Evolutionary conservation across 2,329 filamentous ascomycete species (phyloP).

Genomic region (Scedosporium dehoogii): DNA sequence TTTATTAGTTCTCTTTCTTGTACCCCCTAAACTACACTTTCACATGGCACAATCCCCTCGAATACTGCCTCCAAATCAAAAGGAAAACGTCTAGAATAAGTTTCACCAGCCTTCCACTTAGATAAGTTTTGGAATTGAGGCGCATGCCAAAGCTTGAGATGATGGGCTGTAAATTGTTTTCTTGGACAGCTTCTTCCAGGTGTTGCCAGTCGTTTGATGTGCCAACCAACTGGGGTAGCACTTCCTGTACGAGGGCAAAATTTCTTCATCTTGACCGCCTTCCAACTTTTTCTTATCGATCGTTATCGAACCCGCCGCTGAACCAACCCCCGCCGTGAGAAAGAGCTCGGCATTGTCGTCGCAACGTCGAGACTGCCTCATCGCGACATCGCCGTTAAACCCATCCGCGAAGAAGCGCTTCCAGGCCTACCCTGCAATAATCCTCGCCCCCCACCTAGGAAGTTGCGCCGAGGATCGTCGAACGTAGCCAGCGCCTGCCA

Average conservation of each 20-base stretch:
- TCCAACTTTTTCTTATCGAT: conserved; percentile 5
- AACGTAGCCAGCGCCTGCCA: not conserved
- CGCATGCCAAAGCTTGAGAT: too few species aligned
- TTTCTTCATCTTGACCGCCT: conserved; percentile 6
- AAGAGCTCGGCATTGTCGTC: not conserved
- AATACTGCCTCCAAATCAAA: too few species aligned
- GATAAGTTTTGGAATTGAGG: too few species aligned
- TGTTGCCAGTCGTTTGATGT: too few species aligned
- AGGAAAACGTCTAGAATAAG: too few species aligned
- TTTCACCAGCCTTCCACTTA: too few species aligned
- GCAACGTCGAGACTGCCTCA: not conserved
- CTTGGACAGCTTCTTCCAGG: too few species aligned
- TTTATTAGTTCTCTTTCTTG: too few species aligned
- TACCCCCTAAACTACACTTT: too few species aligned
- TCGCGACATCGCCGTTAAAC: not conserved
- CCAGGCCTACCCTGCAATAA: not conserved
- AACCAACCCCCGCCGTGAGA: not conserved
- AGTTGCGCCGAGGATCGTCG: not conserved
- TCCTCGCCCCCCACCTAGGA: not conserved
- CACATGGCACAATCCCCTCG: too few species aligned
- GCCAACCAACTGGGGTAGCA: too few species aligned
- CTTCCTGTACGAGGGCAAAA: not conserved
- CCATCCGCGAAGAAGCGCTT: not conserved
- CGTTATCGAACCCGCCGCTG: conserved; percentile 1
- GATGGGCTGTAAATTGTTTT: too few species aligned